Base-by-base conservation (phyloP, 176 grass and related monocot species). In the Triticum monococcum region DNA sequence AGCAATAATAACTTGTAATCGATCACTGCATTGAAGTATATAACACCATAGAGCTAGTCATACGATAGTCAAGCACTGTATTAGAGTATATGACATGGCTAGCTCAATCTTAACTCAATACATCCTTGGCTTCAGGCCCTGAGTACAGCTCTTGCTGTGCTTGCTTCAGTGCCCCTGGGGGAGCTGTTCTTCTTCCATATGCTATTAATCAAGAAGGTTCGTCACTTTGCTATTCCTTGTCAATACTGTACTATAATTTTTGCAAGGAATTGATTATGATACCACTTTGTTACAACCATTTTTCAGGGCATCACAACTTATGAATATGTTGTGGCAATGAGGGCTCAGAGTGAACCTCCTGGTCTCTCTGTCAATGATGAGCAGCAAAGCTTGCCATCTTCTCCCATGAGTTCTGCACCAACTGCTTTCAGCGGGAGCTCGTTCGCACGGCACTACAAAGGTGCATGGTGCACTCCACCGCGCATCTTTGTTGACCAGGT, bases 161-260 rank as follows among this genome's bases (percentile, higher is more conserved):
- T 97, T 43, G 97, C 94, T 88, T 92, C 91, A 40, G 74, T 99
- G 36, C 94, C 97, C 43, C 77, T 99, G 71, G 90, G 90, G 20
- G 97, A 99, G 83, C 90, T 99, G 72, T 97, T 99, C 91, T 99
- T 99, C 88, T 97, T 99, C 83, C 97, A 99, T 91, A 94, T 99
- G 60, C 93, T 99, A 91, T 68, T 99, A 82, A 99, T 99, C 23
- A 82, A 88, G 69, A 99, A 99, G 94, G 97, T 99, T 84, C 17
- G 45, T 86, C 66, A 84, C 41, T 72, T 72, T 28, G n/a, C 61
- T 76, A 61, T 50, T 37, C 24, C 22, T 68, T 87, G 1, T 81
- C 52, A 77, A 41, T 30, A 37, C 62, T 71, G 10, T 30, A 80
- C n/a, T 26, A n/a, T 33, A 36, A 5, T 66, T 85, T 59, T 85